Conservation (phyloP, 768 basidiomycete species). For the Sistotremastrum niveocremeum region DNA sequence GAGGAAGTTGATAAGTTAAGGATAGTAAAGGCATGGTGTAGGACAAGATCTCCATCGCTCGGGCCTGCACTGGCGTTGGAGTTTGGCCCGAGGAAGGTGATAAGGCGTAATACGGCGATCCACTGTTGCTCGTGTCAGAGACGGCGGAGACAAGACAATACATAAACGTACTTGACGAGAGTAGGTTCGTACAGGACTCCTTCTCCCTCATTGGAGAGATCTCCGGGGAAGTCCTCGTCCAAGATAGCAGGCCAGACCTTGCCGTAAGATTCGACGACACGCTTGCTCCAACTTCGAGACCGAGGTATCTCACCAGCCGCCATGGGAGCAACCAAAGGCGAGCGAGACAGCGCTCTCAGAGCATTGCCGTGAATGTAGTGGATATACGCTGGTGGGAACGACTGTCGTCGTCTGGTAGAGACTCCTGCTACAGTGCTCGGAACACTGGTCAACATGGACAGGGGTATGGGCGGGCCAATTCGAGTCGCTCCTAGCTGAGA, state of each 20-base stretch:
- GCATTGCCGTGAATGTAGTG: slow-evolving; percentile 16
- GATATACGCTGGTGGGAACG: slow-evolving; percentile 9
- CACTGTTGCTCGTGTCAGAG: slow-evolving; percentile 21
- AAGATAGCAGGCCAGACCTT: slow-evolving; percentile 31
- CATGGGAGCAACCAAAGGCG: slow-evolving; percentile 14
- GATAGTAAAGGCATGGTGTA: slow-evolving; percentile 35
- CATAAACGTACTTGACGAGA: slow-evolving; percentile 16
- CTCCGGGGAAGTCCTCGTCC: slow-evolving; percentile 22
- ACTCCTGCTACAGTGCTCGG: slow-evolving; percentile 4
- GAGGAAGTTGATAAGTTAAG: background rate
- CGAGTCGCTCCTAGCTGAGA: slow-evolving; percentile 1
- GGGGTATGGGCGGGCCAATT: slow-evolving; percentile 2
- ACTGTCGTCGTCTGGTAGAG: background rate
- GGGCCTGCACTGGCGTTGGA: slow-evolving; percentile 47
- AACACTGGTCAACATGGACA: slow-evolving; percentile 1
- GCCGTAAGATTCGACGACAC: slow-evolving; percentile 20
- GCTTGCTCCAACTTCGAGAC: slow-evolving; percentile 12
- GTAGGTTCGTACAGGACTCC: slow-evolving; percentile 22
- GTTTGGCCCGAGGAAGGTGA: slow-evolving; percentile 22
- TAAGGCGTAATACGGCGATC: slow-evolving; percentile 40
- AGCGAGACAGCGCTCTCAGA: slow-evolving; percentile 9
- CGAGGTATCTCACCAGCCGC: slow-evolving; percentile 8
- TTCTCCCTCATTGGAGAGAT: slow-evolving; percentile 7
- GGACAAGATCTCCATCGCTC: slow-evolving; percentile 51
- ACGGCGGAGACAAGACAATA: background rate